These are phyloP conservation scores for Lineolata rhizophorae DNA, from an alignment of 495 filamentous ascomycete genomes.

Conservation along the genomic window DNA sequence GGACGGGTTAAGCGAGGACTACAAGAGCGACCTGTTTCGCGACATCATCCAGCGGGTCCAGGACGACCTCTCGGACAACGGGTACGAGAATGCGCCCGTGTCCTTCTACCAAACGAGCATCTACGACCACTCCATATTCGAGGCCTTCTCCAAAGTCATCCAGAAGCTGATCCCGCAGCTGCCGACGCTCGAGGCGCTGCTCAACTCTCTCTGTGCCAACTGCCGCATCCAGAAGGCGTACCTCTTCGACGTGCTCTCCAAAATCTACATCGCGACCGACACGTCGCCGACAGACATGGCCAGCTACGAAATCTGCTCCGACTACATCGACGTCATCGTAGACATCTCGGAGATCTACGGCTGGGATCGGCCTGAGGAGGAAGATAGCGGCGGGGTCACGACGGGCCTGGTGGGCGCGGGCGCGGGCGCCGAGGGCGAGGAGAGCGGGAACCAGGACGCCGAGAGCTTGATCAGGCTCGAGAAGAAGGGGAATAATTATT, in stretches of 20 bases:
- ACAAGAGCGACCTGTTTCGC: slow-evolving; percentile 75
- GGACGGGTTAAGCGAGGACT: slow-evolving; percentile 85
- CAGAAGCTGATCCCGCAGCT: slow-evolving; percentile 91
- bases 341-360: slow-evolving; percentile 91
- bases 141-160: slow-evolving; percentile 93
- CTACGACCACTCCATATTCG: slow-evolving; percentile 95
- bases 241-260: slow-evolving; percentile 86
- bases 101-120: slow-evolving; percentile 90
- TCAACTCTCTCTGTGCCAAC: slow-evolving; percentile 70
- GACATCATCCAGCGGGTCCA: slow-evolving; percentile 94
- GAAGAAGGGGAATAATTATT: slow-evolving; percentile 43
- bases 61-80: slow-evolving; percentile 80
- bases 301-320: slow-evolving; percentile 91
- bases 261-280: slow-evolving; percentile 96
- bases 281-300: slow-evolving; percentile 78
- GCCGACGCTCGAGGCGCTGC: slow-evolving; percentile 71
- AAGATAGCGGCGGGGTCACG: slow-evolving; percentile 13
- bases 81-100: slow-evolving; percentile 77
- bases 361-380: slow-evolving; percentile 29
- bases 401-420: slow-evolving; percentile 28
- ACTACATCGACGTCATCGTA: slow-evolving; percentile 94
- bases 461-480: slow-evolving; percentile 62
- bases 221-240: slow-evolving; percentile 95
- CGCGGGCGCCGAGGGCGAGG: slow-evolving; percentile 31
- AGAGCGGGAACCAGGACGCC: slow-evolving; percentile 40